These are phyloP conservation scores for Ganoderma multipileum DNA, from an alignment of 1,284 basidiomycete species.

Conservation along the genomic window DNA sequence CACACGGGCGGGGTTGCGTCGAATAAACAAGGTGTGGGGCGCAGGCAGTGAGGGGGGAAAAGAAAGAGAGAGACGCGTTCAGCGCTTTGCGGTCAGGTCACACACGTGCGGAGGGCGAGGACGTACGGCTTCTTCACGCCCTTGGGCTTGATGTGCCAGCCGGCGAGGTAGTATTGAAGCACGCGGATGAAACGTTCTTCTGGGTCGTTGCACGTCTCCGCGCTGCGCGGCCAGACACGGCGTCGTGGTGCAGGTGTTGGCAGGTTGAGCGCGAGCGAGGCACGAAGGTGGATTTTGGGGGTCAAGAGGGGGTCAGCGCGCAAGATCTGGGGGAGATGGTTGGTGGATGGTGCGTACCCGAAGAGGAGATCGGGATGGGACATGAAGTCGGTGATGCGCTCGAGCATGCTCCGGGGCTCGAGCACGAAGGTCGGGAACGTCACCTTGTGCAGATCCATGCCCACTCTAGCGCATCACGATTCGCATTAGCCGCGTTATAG, in stretches of 20 bases:
- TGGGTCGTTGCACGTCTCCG: slow-evolving; percentile 77
- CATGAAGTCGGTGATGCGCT: slow-evolving; percentile 99
- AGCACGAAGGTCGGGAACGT: slow-evolving; percentile 95
- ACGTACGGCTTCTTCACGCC: slow-evolving; percentile 98
- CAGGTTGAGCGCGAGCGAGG: no score
- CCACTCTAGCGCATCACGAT: slow-evolving; percentile 66
- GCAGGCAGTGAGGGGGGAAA: not conserved
- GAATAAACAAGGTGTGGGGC: no score
- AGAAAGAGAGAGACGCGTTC: slow-evolving; percentile 6
- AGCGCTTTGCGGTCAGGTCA: slow-evolving; percentile 20
- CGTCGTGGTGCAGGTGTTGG: slow-evolving; percentile 19
- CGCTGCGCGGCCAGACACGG: slow-evolving; percentile 50
- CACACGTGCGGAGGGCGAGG: slow-evolving; percentile 16
- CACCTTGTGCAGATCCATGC: slow-evolving; percentile 96
- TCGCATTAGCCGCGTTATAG: not conserved
- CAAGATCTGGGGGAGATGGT: slow-evolving; percentile 21
- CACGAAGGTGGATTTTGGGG: not conserved
- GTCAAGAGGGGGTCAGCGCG: slow-evolving; percentile 26
- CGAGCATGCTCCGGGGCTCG: slow-evolving; percentile 92
- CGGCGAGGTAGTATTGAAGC: slow-evolving; percentile 95
- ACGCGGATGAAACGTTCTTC: slow-evolving; percentile 94
- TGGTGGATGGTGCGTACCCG: slow-evolving; percentile 64
- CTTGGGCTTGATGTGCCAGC: slow-evolving; percentile 99
- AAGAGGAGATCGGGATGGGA: slow-evolving; percentile 98
- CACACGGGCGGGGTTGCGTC: slow-evolving; percentile 10